These are phyloP conservation scores for Yarrowia alimentaria DNA, from an alignment of 805 yeast species.

Conservation along the genomic window DNA sequence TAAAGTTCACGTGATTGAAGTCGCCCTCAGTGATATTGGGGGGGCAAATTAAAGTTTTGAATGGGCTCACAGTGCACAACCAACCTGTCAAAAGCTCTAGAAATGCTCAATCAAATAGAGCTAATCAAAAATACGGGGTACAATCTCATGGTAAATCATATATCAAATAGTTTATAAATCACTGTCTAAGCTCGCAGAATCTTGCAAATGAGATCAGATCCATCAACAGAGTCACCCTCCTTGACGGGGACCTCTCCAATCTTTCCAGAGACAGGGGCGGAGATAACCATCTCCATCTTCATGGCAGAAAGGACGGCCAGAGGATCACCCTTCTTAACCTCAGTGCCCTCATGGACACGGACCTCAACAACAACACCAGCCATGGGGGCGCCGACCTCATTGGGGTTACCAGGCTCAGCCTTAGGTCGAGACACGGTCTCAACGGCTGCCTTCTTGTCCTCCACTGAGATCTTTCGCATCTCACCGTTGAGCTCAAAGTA, in stretches of 20 bases:
- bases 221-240: constrained; percentile 95
- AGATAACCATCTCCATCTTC: constrained; percentile 99
- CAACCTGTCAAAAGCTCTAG: too few species aligned
- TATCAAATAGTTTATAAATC: constrained; percentile 15
- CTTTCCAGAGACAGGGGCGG: constrained; percentile 85
- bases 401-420: constrained; percentile 83
- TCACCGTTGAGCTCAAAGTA: constrained; percentile 98
- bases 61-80: too few species aligned
- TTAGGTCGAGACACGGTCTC: constrained; percentile 85
- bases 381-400: constrained; percentile 98
- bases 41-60: too few species aligned
- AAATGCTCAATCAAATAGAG: too few species aligned
- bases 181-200: constrained; percentile 43
- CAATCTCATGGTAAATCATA: too few species aligned
- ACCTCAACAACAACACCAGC: constrained; percentile 97
- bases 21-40: too few species aligned
- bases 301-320: constrained; percentile 91
- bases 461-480: constrained; percentile 90
- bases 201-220: constrained; percentile 78
- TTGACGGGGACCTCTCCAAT: constrained; percentile 72
- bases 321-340: constrained; percentile 95
- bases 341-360: constrained; percentile 80
- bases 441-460: constrained; percentile 81
- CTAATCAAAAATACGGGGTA: too few species aligned
- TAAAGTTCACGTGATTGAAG: too few species aligned